Conservation (phyloP, 2,329 filamentous ascomycete genomes). For the Pseudogymnoascus destructans region DNA sequence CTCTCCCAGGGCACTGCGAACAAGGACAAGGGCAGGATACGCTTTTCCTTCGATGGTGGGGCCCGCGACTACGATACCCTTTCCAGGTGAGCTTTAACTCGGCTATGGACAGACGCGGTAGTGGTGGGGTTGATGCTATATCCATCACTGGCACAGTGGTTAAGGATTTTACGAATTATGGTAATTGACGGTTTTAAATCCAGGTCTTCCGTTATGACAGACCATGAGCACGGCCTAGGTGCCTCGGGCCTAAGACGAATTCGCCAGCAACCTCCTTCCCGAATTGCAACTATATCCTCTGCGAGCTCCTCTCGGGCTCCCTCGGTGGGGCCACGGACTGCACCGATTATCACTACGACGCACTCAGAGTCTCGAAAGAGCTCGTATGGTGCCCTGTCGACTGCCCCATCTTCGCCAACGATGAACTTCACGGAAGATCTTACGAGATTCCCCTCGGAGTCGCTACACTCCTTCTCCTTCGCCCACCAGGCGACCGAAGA, state of each 20-base stretch:
- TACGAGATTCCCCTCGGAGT: constrained; percentile 85
- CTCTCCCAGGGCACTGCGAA: constrained; percentile 27
- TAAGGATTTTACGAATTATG: neutral
- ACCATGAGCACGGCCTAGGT: constrained; percentile 78
- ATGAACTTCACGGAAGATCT: constrained; percentile 73
- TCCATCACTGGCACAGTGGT: constrained; percentile 1
- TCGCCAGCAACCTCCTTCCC: constrained; percentile 64
- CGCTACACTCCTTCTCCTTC: constrained; percentile 95
- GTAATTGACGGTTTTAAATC: constrained; percentile 9
- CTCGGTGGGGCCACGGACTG: constrained; percentile 46
- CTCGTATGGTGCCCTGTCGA: constrained; percentile 22
- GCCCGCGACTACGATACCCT: constrained; percentile 53
- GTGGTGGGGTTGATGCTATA: neutral
- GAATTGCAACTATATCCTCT: constrained; percentile 51
- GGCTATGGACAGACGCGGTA: neutral
- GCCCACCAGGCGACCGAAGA: constrained; percentile 81
- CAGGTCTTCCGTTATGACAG: constrained; percentile 70
- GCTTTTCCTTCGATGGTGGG: constrained; percentile 66
- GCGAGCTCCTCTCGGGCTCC: constrained; percentile 49
- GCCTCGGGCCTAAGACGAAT: constrained; percentile 84
- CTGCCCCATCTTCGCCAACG: constrained; percentile 57
- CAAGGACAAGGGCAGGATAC: constrained; percentile 47
- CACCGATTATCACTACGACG: constrained; percentile 37
- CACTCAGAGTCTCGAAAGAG: constrained; percentile 25
- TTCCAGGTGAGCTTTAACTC: constrained; percentile 48